Percentiles rank a stretch among this genome's conserved stretches.
These are phyloP conservation scores for Chlorella ohadii DNA, from an alignment of 139 green algal genomes.

Conservation along the genomic window DNA sequence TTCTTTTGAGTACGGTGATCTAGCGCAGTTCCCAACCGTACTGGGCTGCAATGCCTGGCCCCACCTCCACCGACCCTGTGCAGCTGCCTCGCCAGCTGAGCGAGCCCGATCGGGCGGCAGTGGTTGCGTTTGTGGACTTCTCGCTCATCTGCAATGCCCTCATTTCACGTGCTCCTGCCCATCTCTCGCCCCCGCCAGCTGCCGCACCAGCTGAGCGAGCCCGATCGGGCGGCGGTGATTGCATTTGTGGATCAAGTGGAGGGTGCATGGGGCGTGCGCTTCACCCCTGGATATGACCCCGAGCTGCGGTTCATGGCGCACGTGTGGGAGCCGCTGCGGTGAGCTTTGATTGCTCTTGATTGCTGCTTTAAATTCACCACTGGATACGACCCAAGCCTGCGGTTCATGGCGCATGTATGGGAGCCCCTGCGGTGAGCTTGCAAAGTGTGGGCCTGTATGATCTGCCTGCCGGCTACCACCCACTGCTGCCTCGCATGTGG, in stretches of 20 bases:
- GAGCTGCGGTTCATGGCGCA: slow-evolving; percentile 61
- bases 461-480: too few species aligned
- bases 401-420: slow-evolving; percentile 48
- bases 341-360: not conserved
- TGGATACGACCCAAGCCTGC: not conserved
- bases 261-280: slow-evolving; percentile 43
- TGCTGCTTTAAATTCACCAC: slow-evolving; percentile 30
- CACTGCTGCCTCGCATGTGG: too few species aligned
- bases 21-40: too few species aligned
- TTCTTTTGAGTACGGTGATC: too few species aligned
- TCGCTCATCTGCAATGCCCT: too few species aligned
- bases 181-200: not conserved
- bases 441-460: too few species aligned
- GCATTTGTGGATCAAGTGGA: slow-evolving; percentile 49
- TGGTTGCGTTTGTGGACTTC: slow-evolving; percentile 46
- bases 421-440: slow-evolving; percentile 45
- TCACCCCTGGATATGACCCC: slow-evolving; percentile 39
- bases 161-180: too few species aligned
- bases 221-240: slow-evolving; percentile 1
- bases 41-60: too few species aligned
- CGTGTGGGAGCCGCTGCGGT: slow-evolving; percentile 34
- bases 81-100: slow-evolving; percentile 28
- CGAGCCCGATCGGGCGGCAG: not conserved
- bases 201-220: slow-evolving; percentile 16
- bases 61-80: not conserved